Evolutionary conservation across 2,329 filamentous ascomycete genomes (phyloP), one percentile per base, ranked within the genome.

Genomic region (Botrytis paeoniae): DNA sequence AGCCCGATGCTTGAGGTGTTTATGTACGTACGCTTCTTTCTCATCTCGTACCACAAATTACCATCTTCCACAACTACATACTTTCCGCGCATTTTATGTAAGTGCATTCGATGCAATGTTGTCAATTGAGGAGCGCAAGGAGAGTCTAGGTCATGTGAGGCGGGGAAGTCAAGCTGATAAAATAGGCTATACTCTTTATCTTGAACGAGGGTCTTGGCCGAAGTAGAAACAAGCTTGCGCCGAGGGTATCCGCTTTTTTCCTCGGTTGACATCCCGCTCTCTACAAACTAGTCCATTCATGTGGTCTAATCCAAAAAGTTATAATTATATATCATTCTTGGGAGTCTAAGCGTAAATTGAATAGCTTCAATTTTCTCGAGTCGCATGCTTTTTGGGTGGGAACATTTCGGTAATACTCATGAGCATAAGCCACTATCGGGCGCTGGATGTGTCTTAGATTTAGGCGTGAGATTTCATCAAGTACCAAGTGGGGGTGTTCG

Each of bases 181-280:
- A 45, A 66, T 29, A 66, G 45, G 32, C 43, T 54, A 66, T 66
- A 22, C 45, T 39, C 64, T 43, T 16, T 20, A 32, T 32, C 48
- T 57, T n/a, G n/a, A 69, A 69, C 9, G 35, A 59, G 51, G 18
- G 25, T 32, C 65, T 68, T 57, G 65, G 65, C 65, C 48, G 35
- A 41, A 32, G 65, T 57, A 41, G 10, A 41, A 59, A 69, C 48
- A 69, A 69, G 48, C 35, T 65, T 41, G 35, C 65, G n/a, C 48
- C 35, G 65, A 57, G 48, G 16, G 1, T 68, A 29, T 68, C 65
- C 48, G 48, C 10, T 32, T 8, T 41, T 57, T 41, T 32, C n/a
- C 35, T 29, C 10, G 29, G 9, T 29, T 20, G 20, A 57, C 10
- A 25, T 39, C 35, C 64, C 6, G 25, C 4, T 22, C 1, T 57